These are phyloP conservation scores for Agaricus subrufescens DNA, from an alignment of 768 basidiomycete genomes.

Conservation along the genomic window DNA sequence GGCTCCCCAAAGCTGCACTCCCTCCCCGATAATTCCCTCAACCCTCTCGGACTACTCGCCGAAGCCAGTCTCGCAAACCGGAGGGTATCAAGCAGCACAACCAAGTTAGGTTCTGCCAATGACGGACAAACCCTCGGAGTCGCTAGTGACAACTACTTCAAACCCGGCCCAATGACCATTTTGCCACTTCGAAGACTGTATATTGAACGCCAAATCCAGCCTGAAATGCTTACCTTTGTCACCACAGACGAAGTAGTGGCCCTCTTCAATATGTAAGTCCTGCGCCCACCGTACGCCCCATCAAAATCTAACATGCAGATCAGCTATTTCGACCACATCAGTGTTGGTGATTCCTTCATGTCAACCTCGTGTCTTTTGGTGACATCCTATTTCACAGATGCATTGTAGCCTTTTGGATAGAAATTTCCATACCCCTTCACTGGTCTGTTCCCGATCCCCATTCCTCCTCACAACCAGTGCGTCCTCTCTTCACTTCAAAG, in stretches of 20 bases:
- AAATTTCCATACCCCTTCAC: conserved; percentile 89
- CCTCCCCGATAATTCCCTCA: conserved; percentile 87
- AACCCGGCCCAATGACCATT: conserved; percentile 88
- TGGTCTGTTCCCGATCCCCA: conserved; percentile 91
- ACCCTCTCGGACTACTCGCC: conserved; percentile 88
- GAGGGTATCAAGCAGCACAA: conserved; percentile 37
- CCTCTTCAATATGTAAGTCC: conserved; percentile 81
- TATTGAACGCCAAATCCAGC: conserved; percentile 87
- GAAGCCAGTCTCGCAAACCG: conserved; percentile 83
- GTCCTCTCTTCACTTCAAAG: conserved; percentile 22
- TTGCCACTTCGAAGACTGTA: conserved; percentile 76
- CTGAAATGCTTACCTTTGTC: conserved; percentile 90
- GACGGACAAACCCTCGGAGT: conserved; percentile 60
- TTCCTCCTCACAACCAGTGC: conserved; percentile 90
- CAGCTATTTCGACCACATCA: conserved; percentile 75
- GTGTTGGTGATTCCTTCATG: conserved; percentile 38
- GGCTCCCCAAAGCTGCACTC: conserved; percentile 86
- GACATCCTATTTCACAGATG: conserved; percentile 36
- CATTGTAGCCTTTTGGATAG: conserved; percentile 80
- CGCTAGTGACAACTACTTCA: conserved; percentile 87
- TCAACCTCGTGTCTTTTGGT: neutral
- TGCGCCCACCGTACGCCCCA: conserved; percentile 2
- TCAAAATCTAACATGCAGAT: conserved; percentile 8
- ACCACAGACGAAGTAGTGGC: conserved; percentile 86
- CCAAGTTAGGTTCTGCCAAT: conserved; percentile 26